phyloP scores from a whole-genome alignment of 208 protist species.

The Wallacemonas sp. region DNA sequence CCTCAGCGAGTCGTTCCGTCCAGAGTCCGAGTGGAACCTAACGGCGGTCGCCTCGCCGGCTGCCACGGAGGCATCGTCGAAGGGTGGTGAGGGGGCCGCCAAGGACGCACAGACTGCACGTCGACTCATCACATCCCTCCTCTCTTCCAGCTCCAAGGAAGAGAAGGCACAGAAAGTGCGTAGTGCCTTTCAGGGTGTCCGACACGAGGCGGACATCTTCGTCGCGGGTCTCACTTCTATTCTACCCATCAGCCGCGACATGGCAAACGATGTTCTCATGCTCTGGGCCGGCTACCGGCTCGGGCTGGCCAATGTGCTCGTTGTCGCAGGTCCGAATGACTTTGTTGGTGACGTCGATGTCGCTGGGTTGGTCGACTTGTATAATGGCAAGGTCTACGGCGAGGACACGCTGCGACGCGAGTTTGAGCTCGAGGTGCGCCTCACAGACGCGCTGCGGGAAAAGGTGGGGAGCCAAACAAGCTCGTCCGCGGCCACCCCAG shows the following conservation, averaged over 20 bases:
- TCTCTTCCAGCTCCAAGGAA: not conserved
- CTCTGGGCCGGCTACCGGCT: constrained; percentile 58
- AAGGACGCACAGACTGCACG: no score
- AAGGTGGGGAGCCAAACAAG: not conserved
- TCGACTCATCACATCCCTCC: not conserved
- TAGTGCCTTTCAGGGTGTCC: not conserved
- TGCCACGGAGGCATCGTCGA: no score
- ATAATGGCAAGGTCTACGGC: constrained; percentile 9
- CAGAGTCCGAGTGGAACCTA: constrained; percentile 7
- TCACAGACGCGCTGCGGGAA: not conserved
- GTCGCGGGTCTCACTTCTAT: constrained; percentile 19
- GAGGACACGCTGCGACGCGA: constrained; percentile 6
- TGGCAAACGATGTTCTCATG: constrained; percentile 61
- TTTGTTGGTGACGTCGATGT: constrained; percentile 49
- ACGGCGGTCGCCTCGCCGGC: no score
- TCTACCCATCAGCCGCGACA: constrained; percentile 52
- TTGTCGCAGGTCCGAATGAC: constrained; percentile 61
- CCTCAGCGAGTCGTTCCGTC: not conserved
- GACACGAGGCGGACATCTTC: not conserved
- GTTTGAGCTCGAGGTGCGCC: constrained; percentile 1
- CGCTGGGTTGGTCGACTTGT: not conserved
- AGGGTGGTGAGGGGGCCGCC: no score
- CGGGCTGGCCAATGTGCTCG: constrained; percentile 53
- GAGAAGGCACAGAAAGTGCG: not conserved
- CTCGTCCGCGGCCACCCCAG: not conserved